These are phyloP conservation scores for Drosera capensis DNA, from an alignment of 148 eudicot genomes.

Conservation along the genomic window DNA sequence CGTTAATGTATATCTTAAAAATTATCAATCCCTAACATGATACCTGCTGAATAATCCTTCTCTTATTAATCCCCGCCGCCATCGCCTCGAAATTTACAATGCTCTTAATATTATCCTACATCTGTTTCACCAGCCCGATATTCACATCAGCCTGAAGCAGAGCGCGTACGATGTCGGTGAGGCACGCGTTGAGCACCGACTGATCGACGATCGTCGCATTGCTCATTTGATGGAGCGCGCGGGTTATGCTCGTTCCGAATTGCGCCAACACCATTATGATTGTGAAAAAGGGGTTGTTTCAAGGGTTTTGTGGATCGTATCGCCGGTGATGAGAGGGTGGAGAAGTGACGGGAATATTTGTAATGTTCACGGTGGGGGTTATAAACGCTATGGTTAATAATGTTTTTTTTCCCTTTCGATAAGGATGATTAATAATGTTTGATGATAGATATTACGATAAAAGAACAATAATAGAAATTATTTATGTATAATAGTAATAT, in stretches of 20 bases:
- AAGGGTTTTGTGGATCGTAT: not conserved
- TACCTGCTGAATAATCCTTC: constrained; percentile 90
- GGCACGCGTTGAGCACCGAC: constrained; percentile 70
- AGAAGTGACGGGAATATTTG: no score
- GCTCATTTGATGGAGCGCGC: constrained; percentile 99
- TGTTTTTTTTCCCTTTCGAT: no score
- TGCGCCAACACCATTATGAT: constrained; percentile 90
- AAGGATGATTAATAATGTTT: no score
- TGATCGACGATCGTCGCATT: constrained; percentile 95
- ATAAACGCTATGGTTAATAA: no score
- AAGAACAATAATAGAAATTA: no score
- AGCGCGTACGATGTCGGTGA: constrained; percentile 91
- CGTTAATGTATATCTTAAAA: no score
- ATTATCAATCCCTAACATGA: no score
- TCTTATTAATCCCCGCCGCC: constrained; percentile 98
- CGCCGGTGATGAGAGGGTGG: no score
- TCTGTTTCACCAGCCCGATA: constrained; percentile 73
- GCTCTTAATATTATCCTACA: constrained; percentile 84
- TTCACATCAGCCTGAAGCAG: constrained; percentile 82
- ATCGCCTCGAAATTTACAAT: constrained; percentile 94
- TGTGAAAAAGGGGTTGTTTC: constrained; percentile 1
- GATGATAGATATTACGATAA: no score
- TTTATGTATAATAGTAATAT: no score
- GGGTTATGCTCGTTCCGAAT: constrained; percentile 80
- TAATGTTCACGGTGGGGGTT: no score